Evolutionary conservation across 75 land plant species (phyloP).

Genomic region (Sequoia sempervirens): DNA sequence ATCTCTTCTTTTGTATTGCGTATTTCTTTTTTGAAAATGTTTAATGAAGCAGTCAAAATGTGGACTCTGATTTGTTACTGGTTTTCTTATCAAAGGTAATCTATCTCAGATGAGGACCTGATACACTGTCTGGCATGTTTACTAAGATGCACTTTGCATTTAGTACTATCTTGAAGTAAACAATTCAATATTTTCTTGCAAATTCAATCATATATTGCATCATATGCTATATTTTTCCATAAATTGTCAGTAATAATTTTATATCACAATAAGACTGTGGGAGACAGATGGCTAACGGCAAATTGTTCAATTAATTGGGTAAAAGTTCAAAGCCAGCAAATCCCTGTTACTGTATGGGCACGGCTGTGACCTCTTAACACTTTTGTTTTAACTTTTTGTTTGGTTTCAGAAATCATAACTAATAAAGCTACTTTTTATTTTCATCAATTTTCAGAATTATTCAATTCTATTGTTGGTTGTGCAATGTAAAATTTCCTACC

Average conservation of each 20-base stretch:
- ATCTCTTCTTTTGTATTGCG: too few relatives aligned
- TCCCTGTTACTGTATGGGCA: neutral
- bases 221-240: neutral
- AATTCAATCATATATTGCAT: too few relatives aligned
- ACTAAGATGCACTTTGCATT: neutral
- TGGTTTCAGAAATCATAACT: neutral
- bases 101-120: neutral
- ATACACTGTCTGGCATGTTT: neutral
- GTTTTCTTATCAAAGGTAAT: neutral
- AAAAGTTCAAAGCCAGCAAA: neutral
- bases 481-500: neutral
- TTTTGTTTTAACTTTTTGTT: neutral
- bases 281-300: neutral
- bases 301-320: neutral
- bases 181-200: neutral
- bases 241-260: neutral
- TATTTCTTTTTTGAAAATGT: neutral
- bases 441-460: neutral
- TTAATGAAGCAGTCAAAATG: neutral
- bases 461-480: neutral
- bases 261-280: neutral
- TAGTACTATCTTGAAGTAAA: neutral
- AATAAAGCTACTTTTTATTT: neutral
- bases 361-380: neutral
- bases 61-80: neutral